These are phyloP conservation scores for Fragaria nilgerrensis DNA, from an alignment of 306 rosid species.

Conservation along the genomic window DNA sequence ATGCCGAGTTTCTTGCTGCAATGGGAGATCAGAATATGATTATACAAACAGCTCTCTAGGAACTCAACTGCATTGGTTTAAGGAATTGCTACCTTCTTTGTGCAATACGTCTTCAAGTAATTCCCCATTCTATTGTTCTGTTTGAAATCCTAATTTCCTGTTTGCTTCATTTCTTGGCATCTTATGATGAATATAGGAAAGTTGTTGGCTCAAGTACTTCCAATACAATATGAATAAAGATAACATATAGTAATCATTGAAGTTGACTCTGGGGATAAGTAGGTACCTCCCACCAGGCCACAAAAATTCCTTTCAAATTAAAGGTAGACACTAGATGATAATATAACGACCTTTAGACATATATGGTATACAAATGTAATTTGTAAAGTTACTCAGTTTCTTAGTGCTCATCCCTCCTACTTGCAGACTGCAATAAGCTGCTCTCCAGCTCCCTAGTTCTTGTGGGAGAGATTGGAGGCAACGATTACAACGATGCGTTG, in stretches of 20 bases:
- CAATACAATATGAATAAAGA: background rate
- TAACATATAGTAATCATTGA: background rate
- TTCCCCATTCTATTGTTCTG: background rate
- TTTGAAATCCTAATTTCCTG: background rate
- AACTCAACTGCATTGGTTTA: slow-evolving; percentile 55
- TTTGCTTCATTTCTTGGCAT: background rate
- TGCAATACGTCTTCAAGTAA: slow-evolving; percentile 43
- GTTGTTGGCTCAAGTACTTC: background rate
- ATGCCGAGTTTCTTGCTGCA: slow-evolving; percentile 25
- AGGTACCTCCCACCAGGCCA: background rate
- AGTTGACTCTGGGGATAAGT: background rate
- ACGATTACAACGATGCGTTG: slow-evolving; percentile 45
- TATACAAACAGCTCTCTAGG: slow-evolving; percentile 32
- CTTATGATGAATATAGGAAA: no score
- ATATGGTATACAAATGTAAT: no score
- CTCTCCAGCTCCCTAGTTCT: slow-evolving; percentile 43
- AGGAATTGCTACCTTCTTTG: slow-evolving; percentile 21
- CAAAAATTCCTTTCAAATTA: background rate
- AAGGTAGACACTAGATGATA: background rate
- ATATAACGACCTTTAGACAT: no score
- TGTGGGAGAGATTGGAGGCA: slow-evolving; percentile 65
- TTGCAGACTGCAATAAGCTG: slow-evolving; percentile 37
- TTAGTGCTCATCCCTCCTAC: background rate
- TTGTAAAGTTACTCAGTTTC: no score
- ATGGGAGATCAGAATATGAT: slow-evolving; percentile 12